Conservation (phyloP, 2,329 filamentous ascomycete genomes). For the Alternaria rosae region DNA sequence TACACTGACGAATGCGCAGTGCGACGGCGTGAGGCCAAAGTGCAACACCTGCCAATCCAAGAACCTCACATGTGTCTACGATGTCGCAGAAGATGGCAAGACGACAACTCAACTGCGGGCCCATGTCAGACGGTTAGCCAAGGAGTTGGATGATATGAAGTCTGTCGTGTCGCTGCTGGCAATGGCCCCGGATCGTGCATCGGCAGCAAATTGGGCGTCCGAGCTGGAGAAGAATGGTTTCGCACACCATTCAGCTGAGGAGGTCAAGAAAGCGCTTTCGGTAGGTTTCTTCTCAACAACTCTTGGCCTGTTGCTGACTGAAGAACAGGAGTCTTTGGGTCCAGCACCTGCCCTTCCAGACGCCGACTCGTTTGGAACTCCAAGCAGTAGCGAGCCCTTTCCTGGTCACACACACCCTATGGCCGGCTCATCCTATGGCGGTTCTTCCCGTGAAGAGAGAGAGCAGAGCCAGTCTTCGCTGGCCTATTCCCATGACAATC, state of each 20-base stretch:
- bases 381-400: constrained; percentile 39
- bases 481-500: constrained; percentile 30
- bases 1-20: constrained; percentile 34
- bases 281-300: constrained; percentile 19
- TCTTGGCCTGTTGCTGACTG: constrained; percentile 18
- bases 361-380: constrained; percentile 36
- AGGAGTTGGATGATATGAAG: constrained; percentile 51
- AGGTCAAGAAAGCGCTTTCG: constrained; percentile 48
- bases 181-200: constrained; percentile 44
- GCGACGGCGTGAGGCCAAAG: constrained; percentile 48
- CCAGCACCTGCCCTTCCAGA: constrained; percentile 30
- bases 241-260: constrained; percentile 47
- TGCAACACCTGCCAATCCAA: constrained; percentile 51
- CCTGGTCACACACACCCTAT: constrained; percentile 30
- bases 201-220: constrained; percentile 45
- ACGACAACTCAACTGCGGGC: constrained; percentile 49
- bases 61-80: constrained; percentile 48
- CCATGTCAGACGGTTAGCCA: constrained; percentile 47
- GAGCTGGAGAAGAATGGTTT: constrained; percentile 50
- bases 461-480: constrained; percentile 44
- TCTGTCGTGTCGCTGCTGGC: constrained; percentile 46
- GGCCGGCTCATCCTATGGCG: constrained; percentile 42
- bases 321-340: constrained; percentile 31
- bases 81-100: constrained; percentile 50
- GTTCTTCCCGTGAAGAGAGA: constrained; percentile 44